phyloP scores from a whole-genome alignment of 2,329 filamentous ascomycete species.

The Colletotrichum karsti region DNA sequence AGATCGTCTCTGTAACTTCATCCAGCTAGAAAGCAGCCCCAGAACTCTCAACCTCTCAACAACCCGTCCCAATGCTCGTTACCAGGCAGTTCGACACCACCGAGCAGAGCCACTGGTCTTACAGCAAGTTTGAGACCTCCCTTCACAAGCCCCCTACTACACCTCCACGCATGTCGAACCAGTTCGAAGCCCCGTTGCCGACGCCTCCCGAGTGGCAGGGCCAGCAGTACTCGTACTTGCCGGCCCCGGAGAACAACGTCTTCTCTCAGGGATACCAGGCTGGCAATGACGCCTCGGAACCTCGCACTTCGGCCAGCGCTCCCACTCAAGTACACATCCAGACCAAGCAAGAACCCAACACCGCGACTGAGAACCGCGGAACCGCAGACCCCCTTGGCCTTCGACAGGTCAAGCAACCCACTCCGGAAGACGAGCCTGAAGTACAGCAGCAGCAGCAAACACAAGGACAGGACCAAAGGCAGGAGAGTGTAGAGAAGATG shows the following conservation, averaged over 20 bases:
- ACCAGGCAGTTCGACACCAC: conserved; percentile 61
- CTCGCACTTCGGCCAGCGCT: conserved; percentile 45
- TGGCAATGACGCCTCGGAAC: conserved; percentile 47
- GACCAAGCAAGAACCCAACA: conserved; percentile 62
- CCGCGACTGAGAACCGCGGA: conserved; percentile 45
- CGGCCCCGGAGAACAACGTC: conserved; percentile 50
- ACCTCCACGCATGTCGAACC: conserved; percentile 65
- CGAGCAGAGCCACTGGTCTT: conserved; percentile 64
- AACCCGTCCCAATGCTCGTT: conserved; percentile 62
- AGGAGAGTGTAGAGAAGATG: conserved; percentile 46
- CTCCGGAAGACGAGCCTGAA: conserved; percentile 45
- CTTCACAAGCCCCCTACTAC: conserved; percentile 52
- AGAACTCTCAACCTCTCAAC: conserved; percentile 10
- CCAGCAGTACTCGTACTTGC: conserved; percentile 61
- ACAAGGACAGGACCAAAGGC: conserved; percentile 33
- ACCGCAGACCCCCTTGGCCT: conserved; percentile 50
- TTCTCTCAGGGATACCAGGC: conserved; percentile 56
- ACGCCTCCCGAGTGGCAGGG: conserved; percentile 66
- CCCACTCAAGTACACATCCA: conserved; percentile 69
- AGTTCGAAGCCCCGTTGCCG: conserved; percentile 56
- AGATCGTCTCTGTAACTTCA: conserved; percentile 12
- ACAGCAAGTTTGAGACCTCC: conserved; percentile 59
- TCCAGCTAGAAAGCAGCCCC: conserved; percentile 22
- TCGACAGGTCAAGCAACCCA: conserved; percentile 49
- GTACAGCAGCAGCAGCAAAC: conserved; percentile 35